phyloP scores from a whole-genome alignment of 768 basidiomycete species.

The Strobilomyces dryophilus region DNA sequence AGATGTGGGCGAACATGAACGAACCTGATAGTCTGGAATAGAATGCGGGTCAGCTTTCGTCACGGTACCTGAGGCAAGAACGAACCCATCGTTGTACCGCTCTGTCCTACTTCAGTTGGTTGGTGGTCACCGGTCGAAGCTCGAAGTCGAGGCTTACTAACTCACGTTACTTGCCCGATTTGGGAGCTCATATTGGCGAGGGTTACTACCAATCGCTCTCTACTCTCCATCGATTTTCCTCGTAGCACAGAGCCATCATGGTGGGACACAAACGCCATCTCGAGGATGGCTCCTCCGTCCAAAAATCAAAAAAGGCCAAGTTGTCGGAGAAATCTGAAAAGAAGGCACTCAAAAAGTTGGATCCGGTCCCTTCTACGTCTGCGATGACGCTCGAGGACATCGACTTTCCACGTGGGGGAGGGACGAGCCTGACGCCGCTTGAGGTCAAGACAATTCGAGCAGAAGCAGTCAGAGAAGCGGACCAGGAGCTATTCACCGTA shows the following conservation, averaged over 20 bases:
- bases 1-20: constrained; percentile 4
- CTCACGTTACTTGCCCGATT: constrained; percentile 12
- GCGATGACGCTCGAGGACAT: constrained; percentile 60
- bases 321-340: constrained; percentile 28
- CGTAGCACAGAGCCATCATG: constrained; percentile 22
- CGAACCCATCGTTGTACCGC: constrained; percentile 2
- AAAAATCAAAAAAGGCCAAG: constrained; percentile 62
- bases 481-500: constrained; percentile 74
- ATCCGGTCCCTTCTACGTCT: constrained; percentile 33
- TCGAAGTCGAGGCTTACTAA: not conserved
- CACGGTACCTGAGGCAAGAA: not conserved
- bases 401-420: constrained; percentile 95
- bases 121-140: constrained; percentile 3
- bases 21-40: constrained; percentile 63
- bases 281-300: constrained; percentile 47
- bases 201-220: too few relatives aligned
- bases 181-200: not conserved
- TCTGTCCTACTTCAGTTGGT: not conserved
- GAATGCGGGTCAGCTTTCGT: constrained; percentile 5
- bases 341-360: constrained; percentile 18
- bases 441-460: constrained; percentile 84
- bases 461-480: constrained; percentile 82
- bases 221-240: not conserved
- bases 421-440: constrained; percentile 79
- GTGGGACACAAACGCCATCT: constrained; percentile 57